Evolutionary conservation across 148 eudicot species (phyloP).

Genomic region (Fagopyrum homotropicum): DNA sequence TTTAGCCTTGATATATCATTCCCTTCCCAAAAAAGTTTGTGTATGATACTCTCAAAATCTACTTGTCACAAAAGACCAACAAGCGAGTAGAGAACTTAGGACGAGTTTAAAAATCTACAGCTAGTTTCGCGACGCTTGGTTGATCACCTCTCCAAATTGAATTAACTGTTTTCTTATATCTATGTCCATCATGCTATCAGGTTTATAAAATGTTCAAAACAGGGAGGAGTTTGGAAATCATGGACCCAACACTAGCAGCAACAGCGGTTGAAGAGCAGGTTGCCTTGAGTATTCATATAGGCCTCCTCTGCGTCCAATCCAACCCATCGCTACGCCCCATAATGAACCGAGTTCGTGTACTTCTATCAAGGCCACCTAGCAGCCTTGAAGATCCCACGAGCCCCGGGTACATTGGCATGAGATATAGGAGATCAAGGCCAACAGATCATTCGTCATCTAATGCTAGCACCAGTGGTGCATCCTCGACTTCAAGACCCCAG

Average conservation of each 20-base stretch:
- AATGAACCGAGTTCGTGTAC: slow-evolving; percentile 56
- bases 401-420: slow-evolving; percentile 60
- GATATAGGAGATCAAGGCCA: slow-evolving; percentile 37
- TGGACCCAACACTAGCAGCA: slow-evolving; percentile 48
- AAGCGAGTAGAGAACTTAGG: background rate
- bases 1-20: background rate
- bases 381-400: slow-evolving; percentile 59
- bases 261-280: slow-evolving; percentile 61
- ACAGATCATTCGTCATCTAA: slow-evolving; percentile 31
- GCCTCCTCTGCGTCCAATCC: slow-evolving; percentile 65
- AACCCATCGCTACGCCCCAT: slow-evolving; percentile 61
- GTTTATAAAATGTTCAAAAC: slow-evolving; percentile 61
- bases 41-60: background rate
- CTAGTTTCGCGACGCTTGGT: no score
- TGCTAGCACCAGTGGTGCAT: slow-evolving; percentile 28
- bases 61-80: background rate
- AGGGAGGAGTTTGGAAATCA: slow-evolving; percentile 47
- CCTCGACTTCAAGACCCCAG: slow-evolving; percentile 24
- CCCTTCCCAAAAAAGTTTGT: background rate
- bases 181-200: slow-evolving; percentile 46
- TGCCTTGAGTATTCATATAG: slow-evolving; percentile 49
- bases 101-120: background rate
- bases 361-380: slow-evolving; percentile 56
- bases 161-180: background rate
- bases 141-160: background rate